Percentiles rank a stretch among this genome's conserved stretches.
These are phyloP conservation scores for Neurospora sp. DNA, from an alignment of 495 filamentous ascomycete species.

Conservation along the genomic window DNA sequence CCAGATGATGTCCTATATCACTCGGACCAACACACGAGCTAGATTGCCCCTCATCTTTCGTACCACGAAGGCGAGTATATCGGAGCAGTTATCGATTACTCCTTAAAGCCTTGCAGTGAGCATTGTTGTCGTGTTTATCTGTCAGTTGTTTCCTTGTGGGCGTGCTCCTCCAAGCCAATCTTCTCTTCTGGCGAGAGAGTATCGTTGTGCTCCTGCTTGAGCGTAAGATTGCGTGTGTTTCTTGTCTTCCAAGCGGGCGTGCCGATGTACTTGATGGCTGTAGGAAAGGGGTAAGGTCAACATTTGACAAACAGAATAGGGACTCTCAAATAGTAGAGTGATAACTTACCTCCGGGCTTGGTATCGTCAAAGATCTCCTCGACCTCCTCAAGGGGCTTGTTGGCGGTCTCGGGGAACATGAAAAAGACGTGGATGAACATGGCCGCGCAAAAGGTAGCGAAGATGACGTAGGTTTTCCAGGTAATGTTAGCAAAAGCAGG, in stretches of 20 bases:
- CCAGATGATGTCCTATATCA: neutral
- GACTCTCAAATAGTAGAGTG: neutral
- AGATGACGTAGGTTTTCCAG: constrained; percentile 67
- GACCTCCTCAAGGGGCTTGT: constrained; percentile 71
- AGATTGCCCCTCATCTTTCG: neutral
- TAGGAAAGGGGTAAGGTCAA: constrained; percentile 14
- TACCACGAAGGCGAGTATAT: neutral
- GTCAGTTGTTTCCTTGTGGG: constrained; percentile 4
- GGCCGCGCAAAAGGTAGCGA: constrained; percentile 62
- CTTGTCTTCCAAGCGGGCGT: constrained; percentile 61
- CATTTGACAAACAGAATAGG: neutral
- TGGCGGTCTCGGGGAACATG: constrained; percentile 73
- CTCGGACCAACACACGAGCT: neutral
- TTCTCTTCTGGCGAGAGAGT: constrained; percentile 21
- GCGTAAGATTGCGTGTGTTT: constrained; percentile 21
- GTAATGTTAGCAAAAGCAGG: constrained; percentile 62
- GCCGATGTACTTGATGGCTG: constrained; percentile 52
- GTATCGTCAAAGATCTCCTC: constrained; percentile 55
- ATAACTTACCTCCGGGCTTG: constrained; percentile 14
- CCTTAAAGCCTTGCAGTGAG: neutral
- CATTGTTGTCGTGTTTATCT: neutral
- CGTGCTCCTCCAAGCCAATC: constrained; percentile 7
- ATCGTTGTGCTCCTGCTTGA: constrained; percentile 25
- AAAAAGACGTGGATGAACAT: constrained; percentile 73
- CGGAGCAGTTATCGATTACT: neutral